Conservation (phyloP, 176 grass and related monocot genomes). For the Eleusine indica region DNA sequence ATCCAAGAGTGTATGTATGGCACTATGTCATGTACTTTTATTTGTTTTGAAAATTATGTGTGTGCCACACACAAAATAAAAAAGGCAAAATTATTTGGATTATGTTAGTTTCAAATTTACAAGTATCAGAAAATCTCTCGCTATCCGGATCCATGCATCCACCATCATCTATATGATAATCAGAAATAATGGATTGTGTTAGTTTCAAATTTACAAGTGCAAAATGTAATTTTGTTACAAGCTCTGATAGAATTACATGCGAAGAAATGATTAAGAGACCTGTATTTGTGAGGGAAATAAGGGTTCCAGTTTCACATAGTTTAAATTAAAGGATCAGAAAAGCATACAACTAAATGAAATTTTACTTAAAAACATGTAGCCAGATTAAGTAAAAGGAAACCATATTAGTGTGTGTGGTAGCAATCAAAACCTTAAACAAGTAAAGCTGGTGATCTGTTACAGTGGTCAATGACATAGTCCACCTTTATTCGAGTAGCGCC, state of each 20-base stretch:
- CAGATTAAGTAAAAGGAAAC: neutral
- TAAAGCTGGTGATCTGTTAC: slow-evolving; percentile 56
- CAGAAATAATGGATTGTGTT: neutral
- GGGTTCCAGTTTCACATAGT: neutral
- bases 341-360: slow-evolving; percentile 2
- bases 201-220: slow-evolving; percentile 25
- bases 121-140: slow-evolving; percentile 78
- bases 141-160: slow-evolving; percentile 85
- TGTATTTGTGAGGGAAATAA: no score
- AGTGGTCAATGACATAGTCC: slow-evolving; percentile 55
- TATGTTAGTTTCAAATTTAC: no score
- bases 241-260: neutral
- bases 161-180: slow-evolving; percentile 65
- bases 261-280: no score
- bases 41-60: no score
- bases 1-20: no score
- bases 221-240: slow-evolving; percentile 10
- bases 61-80: no score
- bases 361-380: neutral
- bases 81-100: no score
- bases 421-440: slow-evolving; percentile 63
- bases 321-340: neutral
- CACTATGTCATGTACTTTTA: no score
- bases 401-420: no score
- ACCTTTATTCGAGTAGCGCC: slow-evolving; percentile 69